Base-by-base conservation (phyloP, 1,284 basidiomycete species). In the Erythrobasidium hasegawianum region DNA sequence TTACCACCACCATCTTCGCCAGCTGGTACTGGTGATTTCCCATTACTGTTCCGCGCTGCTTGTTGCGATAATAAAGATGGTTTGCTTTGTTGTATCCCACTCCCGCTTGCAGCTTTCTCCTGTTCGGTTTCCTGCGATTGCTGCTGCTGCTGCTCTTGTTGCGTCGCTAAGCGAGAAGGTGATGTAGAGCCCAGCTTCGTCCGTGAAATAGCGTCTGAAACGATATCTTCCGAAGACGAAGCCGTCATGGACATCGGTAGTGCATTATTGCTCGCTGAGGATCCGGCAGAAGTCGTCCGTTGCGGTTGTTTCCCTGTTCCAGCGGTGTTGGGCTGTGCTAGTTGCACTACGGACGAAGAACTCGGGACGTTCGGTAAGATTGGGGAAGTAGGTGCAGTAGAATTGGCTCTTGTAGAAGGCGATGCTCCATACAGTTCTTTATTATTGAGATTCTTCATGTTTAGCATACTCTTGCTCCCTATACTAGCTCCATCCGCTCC, bases 61-160 rank as follows among this genome's bases (percentile, higher is more conserved):
- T 75, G 74, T 53, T 75, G 75, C 56, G 75, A 77, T 14, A 77
- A 71, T 26, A 78, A 71, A 43, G 76, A 78, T 2, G 77, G 77
- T 10, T 75, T 76, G 33, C 39, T 58, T 33, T 26, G 41, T 39
- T 41, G 52, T 61, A 26, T 38, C 52, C 22, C 49, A 49, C 54
- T 61, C 59, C 18, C 59, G 20, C 29, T 22, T 43, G 41, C 49
- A 49, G 52, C 53, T 49, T 41, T 61, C 49, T 39, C 54, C 59
- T 39, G 59, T 49, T 41, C 54, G 49, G 33, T 11, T 11, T 33
- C 33, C 33, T 33, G 33, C 33, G 4, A 41, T 61, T 61, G 2
- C 53, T 61, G 18, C 43, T 50, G 27, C 33, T 22, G 27, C 59
- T 49, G 33, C 33, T 5, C 5, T 33, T n/a, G n/a, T n/a, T n/a